phyloP scores from a whole-genome alignment of 2,329 filamentous ascomycete species.

The Nothomitra cinnamomea region DNA sequence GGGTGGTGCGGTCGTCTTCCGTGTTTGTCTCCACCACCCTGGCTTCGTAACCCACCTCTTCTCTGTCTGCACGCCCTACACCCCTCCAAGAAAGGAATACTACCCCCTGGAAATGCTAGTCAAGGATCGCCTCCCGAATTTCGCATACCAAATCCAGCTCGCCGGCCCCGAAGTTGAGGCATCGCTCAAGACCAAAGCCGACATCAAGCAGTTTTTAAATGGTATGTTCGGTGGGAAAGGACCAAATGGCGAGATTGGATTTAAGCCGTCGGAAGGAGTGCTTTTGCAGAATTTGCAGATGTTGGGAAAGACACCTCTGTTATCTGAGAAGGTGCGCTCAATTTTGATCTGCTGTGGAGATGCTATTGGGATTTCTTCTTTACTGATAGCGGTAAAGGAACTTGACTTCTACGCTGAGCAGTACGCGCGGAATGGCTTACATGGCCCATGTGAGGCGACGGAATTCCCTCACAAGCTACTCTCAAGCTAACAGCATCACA shows the following conservation, averaged over 20 bases:
- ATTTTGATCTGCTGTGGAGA: constrained; percentile 5
- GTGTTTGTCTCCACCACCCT: constrained; percentile 56
- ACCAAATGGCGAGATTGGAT: constrained; percentile 36
- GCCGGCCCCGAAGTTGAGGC: constrained; percentile 48
- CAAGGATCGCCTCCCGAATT: constrained; percentile 43
- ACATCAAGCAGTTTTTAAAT: constrained; percentile 53
- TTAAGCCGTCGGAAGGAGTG: constrained; percentile 45
- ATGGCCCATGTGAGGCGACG: constrained; percentile 43
- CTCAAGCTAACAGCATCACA: constrained; percentile 12
- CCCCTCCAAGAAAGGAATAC: constrained; percentile 34
- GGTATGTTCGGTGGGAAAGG: constrained; percentile 52
- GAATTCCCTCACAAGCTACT: not conserved
- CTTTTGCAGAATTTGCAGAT: constrained; percentile 43
- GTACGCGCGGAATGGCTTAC: constrained; percentile 55
- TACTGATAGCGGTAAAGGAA: constrained; percentile 28
- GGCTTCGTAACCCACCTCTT: constrained; percentile 59
- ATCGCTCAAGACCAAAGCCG: constrained; percentile 36
- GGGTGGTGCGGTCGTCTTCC: constrained; percentile 66
- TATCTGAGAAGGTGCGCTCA: constrained; percentile 39
- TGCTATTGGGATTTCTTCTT: constrained; percentile 1
- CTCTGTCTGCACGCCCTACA: constrained; percentile 63
- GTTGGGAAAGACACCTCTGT: constrained; percentile 38
- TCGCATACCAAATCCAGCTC: constrained; percentile 74
- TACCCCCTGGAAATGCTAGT: constrained; percentile 43
- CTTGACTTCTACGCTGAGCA: constrained; percentile 60